phyloP scores from a whole-genome alignment of 176 grass and related monocot genomes.

The Miscanthus lutarioriparius region DNA sequence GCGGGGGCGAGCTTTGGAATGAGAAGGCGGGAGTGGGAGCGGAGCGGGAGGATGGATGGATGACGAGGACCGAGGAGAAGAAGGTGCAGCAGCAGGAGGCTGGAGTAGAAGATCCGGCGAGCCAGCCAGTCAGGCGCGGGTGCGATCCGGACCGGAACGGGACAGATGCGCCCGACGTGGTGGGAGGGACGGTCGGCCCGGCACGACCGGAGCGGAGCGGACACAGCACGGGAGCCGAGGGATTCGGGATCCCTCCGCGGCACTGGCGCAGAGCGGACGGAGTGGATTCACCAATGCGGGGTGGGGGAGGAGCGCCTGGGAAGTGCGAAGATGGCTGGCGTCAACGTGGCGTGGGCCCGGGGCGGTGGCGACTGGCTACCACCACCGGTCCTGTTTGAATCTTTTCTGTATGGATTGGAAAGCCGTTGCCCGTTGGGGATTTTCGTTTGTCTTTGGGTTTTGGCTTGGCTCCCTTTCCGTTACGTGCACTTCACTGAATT shows the following conservation, averaged over 20 bases:
- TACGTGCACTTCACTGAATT: not conserved
- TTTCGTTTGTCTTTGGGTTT: not conserved
- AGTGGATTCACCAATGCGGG: not conserved
- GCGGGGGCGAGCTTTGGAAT: not conserved
- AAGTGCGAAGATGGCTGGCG: slow-evolving; percentile 11
- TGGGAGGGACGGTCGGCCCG: too few species aligned
- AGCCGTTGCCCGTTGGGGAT: not conserved
- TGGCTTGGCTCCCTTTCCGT: not conserved
- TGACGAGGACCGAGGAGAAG: not conserved
- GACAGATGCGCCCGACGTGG: not conserved
- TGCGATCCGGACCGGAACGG: slow-evolving; percentile 7
- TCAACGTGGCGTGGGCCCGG: not conserved
- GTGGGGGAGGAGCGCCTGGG: not conserved
- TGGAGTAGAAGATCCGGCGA: slow-evolving; percentile 21
- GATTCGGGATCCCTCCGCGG: not conserved
- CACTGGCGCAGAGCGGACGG: not conserved
- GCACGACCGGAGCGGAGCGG: not conserved
- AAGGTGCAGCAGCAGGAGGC: too few species aligned
- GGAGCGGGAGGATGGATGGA: not conserved
- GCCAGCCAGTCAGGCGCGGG: not conserved
- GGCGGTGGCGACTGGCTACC: not conserved
- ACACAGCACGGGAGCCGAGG: not conserved
- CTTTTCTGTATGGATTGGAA: not conserved
- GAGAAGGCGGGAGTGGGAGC: slow-evolving; percentile 12
- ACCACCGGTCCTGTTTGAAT: not conserved